phyloP scores from a whole-genome alignment of 345 rosid species.

The Eucalyptus erythrocorys region DNA sequence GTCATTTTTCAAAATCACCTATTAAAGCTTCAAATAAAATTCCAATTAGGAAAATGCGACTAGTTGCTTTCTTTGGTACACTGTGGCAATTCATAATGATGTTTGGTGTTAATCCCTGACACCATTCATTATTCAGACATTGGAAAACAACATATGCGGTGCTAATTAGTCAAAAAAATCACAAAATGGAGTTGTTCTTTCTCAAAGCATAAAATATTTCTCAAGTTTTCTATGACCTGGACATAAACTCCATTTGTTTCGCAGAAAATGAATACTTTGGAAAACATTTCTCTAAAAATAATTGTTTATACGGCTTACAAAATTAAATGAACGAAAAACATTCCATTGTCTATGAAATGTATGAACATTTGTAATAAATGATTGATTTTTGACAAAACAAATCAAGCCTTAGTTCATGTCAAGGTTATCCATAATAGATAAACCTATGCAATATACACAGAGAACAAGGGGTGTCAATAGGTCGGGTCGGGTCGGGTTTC shows the following conservation, averaged over 20 bases:
- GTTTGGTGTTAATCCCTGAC: neutral
- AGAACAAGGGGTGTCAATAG: neutral
- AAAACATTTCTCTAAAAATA: neutral
- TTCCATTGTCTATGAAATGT: neutral
- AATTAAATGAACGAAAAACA: neutral
- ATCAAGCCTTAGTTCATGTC: neutral
- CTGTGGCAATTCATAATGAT: neutral
- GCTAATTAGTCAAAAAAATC: neutral
- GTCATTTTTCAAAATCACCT: neutral
- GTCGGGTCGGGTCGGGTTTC: neutral
- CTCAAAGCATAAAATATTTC: neutral
- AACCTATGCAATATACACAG: too few species aligned
- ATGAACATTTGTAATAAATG: too few species aligned
- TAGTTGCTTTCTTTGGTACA: neutral
- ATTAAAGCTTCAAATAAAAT: neutral
- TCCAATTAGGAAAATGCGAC: neutral
- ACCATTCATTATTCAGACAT: neutral
- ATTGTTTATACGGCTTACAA: neutral
- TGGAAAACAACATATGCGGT: neutral
- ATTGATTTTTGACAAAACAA: neutral
- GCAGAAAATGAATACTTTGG: neutral
- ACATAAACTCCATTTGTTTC: neutral
- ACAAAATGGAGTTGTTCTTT: neutral
- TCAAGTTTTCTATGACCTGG: neutral
- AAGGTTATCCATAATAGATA: neutral